These are phyloP conservation scores for Fusarium austroafricanum DNA, from an alignment of 2,329 filamentous ascomycete genomes.

Conservation along the genomic window DNA sequence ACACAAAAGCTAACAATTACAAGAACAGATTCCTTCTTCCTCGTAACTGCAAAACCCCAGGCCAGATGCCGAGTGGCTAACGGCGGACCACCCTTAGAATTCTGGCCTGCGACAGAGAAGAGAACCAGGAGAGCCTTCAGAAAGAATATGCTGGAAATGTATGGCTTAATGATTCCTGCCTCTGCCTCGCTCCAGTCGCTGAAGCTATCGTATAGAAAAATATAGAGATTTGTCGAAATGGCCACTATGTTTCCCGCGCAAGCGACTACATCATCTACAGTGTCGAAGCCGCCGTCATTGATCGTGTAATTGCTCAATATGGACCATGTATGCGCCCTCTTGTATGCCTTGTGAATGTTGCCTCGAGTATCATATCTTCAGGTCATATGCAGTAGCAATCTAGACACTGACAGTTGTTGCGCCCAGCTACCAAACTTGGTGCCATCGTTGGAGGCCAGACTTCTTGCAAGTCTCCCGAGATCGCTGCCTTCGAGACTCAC, in stretches of 20 bases:
- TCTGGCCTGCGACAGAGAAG: slow-evolving; percentile 92
- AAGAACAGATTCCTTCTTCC: slow-evolving; percentile 33
- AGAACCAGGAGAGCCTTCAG: slow-evolving; percentile 84
- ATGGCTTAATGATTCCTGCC: slow-evolving; percentile 57
- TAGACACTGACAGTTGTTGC: slow-evolving; percentile 18
- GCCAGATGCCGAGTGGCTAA: slow-evolving; percentile 47
- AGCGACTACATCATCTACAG: slow-evolving; percentile 99
- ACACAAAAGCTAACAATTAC: slow-evolving; percentile 39
- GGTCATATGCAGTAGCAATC: neutral
- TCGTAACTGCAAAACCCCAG: slow-evolving; percentile 18
- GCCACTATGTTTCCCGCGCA: slow-evolving; percentile 92
- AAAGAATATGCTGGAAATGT: slow-evolving; percentile 89
- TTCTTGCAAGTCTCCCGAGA: slow-evolving; percentile 97
- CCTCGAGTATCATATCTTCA: neutral
- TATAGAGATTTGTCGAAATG: slow-evolving; percentile 91
- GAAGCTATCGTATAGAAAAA: slow-evolving; percentile 70
- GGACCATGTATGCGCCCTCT: slow-evolving; percentile 78
- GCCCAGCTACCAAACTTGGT: slow-evolving; percentile 87
- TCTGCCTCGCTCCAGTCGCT: slow-evolving; percentile 54
- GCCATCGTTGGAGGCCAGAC: slow-evolving; percentile 98
- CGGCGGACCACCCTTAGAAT: slow-evolving; percentile 69
- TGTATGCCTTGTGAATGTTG: slow-evolving; percentile 27
- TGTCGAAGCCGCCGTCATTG: slow-evolving; percentile 93
- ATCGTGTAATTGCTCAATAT: slow-evolving; percentile 85
- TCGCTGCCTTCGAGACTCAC: slow-evolving; percentile 90